Evolutionary conservation across 2,329 filamentous ascomycete species (phyloP).

Genomic region (Thermothelomyces thermophilus): DNA sequence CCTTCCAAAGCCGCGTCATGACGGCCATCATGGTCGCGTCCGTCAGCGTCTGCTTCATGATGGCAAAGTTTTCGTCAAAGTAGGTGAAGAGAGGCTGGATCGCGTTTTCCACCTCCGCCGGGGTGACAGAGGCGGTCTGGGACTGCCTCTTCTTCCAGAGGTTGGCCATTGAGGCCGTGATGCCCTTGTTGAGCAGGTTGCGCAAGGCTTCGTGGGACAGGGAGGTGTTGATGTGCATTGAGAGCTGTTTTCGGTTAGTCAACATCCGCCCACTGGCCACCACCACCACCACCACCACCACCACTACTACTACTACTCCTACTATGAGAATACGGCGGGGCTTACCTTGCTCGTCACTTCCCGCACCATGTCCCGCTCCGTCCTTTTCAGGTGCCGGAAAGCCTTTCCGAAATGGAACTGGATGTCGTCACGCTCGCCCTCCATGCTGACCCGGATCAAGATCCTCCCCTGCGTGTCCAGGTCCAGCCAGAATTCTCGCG

Average conservation of each 20-base stretch:
- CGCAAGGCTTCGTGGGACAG: conserved; percentile 77
- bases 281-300: no score
- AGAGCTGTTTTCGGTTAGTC: conserved; percentile 60
- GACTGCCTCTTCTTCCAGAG: conserved; percentile 57
- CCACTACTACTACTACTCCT: no score
- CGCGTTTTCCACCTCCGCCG: conserved; percentile 70
- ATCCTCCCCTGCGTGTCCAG: conserved; percentile 90
- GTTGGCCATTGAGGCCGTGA: conserved; percentile 65
- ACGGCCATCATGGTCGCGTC: conserved; percentile 96
- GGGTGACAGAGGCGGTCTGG: conserved; percentile 52
- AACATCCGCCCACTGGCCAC: conserved; percentile 1
- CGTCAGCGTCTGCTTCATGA: conserved; percentile 96
- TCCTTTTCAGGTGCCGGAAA: conserved; percentile 89
- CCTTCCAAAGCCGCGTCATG: conserved; percentile 97
- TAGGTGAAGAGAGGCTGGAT: conserved; percentile 83
- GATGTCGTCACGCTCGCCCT: conserved; percentile 95
- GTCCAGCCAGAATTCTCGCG: conserved; percentile 95
- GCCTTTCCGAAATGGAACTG: conserved; percentile 98
- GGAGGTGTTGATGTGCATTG: conserved; percentile 84
- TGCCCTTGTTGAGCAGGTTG: conserved; percentile 62
- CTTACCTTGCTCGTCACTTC: conserved; percentile 94
- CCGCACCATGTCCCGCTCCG: conserved; percentile 95
- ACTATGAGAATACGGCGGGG: background rate
- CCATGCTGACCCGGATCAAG: conserved; percentile 91
- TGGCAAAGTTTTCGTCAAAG: conserved; percentile 97